Evolutionary conservation across 2,329 filamentous ascomycete species (phyloP).

Genomic region (Phyllosticta paracitricarpa): DNA sequence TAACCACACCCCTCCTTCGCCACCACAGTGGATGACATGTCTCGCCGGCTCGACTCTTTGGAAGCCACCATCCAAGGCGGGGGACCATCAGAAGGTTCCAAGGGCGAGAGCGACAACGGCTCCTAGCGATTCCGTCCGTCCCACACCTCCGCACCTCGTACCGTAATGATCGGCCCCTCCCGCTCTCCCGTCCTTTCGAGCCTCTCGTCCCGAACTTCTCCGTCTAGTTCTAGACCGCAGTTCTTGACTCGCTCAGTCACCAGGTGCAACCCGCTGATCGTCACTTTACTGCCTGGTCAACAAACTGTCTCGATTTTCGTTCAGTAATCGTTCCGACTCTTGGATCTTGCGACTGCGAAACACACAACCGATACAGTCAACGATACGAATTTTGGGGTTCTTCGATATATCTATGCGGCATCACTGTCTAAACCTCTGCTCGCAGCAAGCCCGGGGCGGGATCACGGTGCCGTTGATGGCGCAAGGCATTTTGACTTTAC

Average conservation of each 20-base stretch:
- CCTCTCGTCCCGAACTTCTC: not conserved
- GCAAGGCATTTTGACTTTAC: not conserved
- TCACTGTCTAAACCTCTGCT: too few species aligned
- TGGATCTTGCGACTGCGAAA: not conserved
- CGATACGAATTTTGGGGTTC: not conserved
- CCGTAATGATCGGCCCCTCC: not conserved
- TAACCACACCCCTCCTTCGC: not conserved
- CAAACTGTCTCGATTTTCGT: not conserved
- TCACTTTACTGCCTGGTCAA: not conserved
- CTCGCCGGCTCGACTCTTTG: slow-evolving; percentile 70
- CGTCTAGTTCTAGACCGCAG: not conserved
- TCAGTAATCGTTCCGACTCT: not conserved
- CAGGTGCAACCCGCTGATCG: not conserved
- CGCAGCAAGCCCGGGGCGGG: not conserved
- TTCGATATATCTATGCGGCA: not conserved
- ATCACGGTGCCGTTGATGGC: not conserved
- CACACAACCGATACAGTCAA: not conserved
- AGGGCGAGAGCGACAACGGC: slow-evolving; percentile 6
- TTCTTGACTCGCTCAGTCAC: not conserved
- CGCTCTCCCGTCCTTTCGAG: not conserved
- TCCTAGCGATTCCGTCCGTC: not conserved
- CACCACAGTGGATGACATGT: slow-evolving; percentile 82
- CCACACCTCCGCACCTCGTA: not conserved
- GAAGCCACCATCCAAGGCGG: slow-evolving; percentile 60
- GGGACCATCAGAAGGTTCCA: slow-evolving; percentile 10